phyloP scores from a whole-genome alignment of 495 filamentous ascomycete species.

The Lophium mytilinum region DNA sequence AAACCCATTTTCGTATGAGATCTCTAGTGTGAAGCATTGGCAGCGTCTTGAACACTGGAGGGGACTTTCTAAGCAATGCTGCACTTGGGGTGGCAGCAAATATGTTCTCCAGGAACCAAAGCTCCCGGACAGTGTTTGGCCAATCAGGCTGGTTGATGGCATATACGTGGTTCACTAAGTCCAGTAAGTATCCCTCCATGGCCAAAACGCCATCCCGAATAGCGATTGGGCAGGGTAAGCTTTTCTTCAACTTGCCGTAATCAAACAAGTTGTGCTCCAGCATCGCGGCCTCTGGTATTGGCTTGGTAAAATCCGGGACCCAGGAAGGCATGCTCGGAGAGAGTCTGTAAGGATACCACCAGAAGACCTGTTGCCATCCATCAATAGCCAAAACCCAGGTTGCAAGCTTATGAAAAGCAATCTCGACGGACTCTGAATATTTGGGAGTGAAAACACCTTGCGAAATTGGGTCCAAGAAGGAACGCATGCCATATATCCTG shows the following conservation, averaged over 20 bases:
- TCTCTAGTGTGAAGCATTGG: background rate
- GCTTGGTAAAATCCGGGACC: background rate
- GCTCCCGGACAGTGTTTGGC: background rate
- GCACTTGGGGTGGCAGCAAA: background rate
- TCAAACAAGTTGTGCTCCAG: background rate
- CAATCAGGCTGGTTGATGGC: background rate
- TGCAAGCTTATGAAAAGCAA: background rate
- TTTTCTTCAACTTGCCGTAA: background rate
- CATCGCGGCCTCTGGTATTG: background rate
- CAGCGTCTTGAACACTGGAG: background rate
- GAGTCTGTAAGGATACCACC: background rate
- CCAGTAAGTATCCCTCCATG: background rate
- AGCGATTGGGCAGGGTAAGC: background rate
- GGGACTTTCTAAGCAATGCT: background rate
- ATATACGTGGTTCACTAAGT: background rate
- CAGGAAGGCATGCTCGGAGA: background rate
- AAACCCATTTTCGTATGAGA: background rate
- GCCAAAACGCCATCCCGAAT: background rate
- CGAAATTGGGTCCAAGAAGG: background rate
- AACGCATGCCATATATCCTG: background rate
- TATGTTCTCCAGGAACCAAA: background rate
- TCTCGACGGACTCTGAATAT: background rate
- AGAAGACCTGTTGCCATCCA: background rate
- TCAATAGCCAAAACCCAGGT: background rate
- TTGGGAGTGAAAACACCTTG: background rate